Percentiles rank a stretch among this genome's conserved stretches.
phyloP scores from a whole-genome alignment of 345 rosid species.

The Lepidium sativum region DNA sequence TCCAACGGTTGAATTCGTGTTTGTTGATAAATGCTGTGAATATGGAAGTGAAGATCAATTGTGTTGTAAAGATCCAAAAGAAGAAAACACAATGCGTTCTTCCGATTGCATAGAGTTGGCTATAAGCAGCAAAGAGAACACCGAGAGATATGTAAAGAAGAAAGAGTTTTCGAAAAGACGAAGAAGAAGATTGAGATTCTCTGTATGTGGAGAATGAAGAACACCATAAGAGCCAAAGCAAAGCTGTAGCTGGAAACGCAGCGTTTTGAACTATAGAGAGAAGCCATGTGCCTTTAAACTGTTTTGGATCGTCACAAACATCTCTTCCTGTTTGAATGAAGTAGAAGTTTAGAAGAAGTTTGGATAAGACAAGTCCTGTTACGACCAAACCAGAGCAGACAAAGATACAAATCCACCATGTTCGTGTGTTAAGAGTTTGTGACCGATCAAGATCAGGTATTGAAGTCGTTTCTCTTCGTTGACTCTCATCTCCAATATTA shows the following conservation, averaged over 20 bases:
- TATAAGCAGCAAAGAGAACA: conserved; percentile 27
- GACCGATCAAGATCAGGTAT: neutral
- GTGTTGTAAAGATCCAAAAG: conserved; percentile 37
- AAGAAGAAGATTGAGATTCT: neutral
- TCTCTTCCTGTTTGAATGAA: conserved; percentile 25
- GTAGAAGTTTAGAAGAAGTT: conserved; percentile 25
- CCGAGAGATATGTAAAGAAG: conserved; percentile 32
- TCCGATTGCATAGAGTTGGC: conserved; percentile 30
- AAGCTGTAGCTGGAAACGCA: conserved; percentile 17
- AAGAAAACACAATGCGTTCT: conserved; percentile 27
- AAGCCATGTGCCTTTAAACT: conserved; percentile 32
- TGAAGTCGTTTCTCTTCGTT: conserved; percentile 2
- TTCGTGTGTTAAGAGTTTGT: conserved; percentile 9
- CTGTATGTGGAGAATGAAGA: neutral
- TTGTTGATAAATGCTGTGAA: conserved; percentile 36
- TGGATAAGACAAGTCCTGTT: conserved; percentile 15
- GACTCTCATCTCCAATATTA: conserved; percentile 1
- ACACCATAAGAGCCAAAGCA: conserved; percentile 17
- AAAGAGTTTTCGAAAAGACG: conserved; percentile 1
- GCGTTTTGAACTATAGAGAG: conserved; percentile 24
- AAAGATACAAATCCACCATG: conserved; percentile 23
- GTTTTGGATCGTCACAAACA: conserved; percentile 23
- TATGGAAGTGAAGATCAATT: conserved; percentile 35
- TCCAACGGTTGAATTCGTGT: conserved; percentile 41
- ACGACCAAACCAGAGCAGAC: conserved; percentile 13